Conservation (phyloP, 2,329 filamentous ascomycete genomes). For the Cercospora berteroae region DNA sequence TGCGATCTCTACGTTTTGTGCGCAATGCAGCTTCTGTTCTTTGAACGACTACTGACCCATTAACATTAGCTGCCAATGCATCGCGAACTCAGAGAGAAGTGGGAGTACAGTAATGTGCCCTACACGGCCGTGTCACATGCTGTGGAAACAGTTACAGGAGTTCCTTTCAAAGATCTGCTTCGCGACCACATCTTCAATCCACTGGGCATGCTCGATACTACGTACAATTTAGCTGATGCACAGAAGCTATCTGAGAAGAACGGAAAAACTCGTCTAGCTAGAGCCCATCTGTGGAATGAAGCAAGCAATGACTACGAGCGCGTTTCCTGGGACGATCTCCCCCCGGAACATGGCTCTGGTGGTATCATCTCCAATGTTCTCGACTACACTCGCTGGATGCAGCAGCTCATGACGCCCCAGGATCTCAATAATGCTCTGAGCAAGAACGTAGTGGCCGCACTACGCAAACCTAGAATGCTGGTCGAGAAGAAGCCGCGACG, state of each 20-base stretch:
- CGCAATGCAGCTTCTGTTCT: neutral
- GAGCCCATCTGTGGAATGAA: slow-evolving; percentile 30
- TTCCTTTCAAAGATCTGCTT: slow-evolving; percentile 37
- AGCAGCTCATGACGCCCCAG: slow-evolving; percentile 45
- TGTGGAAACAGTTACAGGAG: slow-evolving; percentile 45
- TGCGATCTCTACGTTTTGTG: slow-evolving; percentile 46
- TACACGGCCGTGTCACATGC: slow-evolving; percentile 50
- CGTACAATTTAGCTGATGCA: slow-evolving; percentile 39
- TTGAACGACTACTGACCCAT: neutral
- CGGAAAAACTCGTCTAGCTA: slow-evolving; percentile 18
- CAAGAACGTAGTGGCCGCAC: slow-evolving; percentile 11
- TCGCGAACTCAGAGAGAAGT: slow-evolving; percentile 43
- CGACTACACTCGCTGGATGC: slow-evolving; percentile 55
- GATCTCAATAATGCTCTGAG: slow-evolving; percentile 12
- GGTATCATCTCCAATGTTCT: slow-evolving; percentile 46
- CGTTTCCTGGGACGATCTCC: slow-evolving; percentile 16
- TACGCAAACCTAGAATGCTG: slow-evolving; percentile 19
- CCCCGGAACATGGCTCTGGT: slow-evolving; percentile 27
- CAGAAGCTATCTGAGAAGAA: slow-evolving; percentile 12
- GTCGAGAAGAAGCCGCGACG: neutral
- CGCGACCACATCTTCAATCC: slow-evolving; percentile 41
- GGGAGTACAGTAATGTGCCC: slow-evolving; percentile 56
- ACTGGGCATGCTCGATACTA: slow-evolving; percentile 44
- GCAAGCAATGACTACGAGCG: slow-evolving; percentile 7
- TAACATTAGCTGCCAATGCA: slow-evolving; percentile 34